phyloP scores from a whole-genome alignment of 345 rosid genomes.

The Salix koriyanagi region DNA sequence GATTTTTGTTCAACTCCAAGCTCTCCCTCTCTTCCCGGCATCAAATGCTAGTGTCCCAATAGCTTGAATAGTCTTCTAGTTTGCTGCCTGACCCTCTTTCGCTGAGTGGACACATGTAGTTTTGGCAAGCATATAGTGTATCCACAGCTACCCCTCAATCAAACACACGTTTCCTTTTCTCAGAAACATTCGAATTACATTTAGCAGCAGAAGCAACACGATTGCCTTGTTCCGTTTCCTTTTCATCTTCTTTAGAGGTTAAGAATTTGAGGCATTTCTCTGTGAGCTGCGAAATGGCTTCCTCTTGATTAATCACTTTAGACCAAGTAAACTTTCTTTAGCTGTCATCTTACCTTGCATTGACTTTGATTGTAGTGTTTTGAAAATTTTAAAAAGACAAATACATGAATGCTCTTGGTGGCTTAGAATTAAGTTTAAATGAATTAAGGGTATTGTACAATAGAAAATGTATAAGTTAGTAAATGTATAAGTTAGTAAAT shows the following conservation, averaged over 20 bases:
- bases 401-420: no score
- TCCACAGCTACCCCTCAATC: background rate
- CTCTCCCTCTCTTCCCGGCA: no score
- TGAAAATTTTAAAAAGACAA: no score
- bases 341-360: slow-evolving; percentile 73
- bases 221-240: slow-evolving; percentile 2
- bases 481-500: no score
- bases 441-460: no score
- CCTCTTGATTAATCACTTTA: slow-evolving; percentile 54
- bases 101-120: slow-evolving; percentile 27
- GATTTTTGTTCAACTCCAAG: no score
- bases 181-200: background rate
- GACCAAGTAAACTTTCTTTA: slow-evolving; percentile 58
- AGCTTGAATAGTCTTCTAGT: no score
- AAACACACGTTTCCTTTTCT: slow-evolving; percentile 27
- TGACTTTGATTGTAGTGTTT: slow-evolving; percentile 46
- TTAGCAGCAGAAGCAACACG: background rate
- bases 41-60: no score
- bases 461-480: no score
- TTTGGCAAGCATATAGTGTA: slow-evolving; percentile 30
- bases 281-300: slow-evolving; percentile 26
- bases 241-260: slow-evolving; percentile 8
- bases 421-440: no score
- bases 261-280: slow-evolving; percentile 37
- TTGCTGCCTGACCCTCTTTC: slow-evolving; percentile 19